Conservation (phyloP, 2,329 filamentous ascomycete species). For the Colletotrichum simmondsii region DNA sequence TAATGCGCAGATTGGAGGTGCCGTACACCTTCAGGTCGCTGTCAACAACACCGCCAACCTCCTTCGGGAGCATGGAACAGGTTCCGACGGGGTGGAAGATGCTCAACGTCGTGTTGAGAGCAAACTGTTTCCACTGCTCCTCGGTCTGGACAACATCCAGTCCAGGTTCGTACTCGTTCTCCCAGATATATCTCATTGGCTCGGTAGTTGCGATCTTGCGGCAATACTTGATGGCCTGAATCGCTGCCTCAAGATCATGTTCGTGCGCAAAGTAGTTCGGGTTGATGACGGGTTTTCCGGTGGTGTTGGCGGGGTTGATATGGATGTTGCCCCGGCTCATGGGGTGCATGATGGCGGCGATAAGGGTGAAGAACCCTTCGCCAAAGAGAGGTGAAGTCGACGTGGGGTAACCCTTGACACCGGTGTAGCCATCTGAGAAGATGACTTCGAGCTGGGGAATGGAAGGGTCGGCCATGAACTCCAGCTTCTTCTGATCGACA, state of each 20-base stretch:
- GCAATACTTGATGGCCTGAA: constrained; percentile 44
- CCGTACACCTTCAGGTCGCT: constrained; percentile 57
- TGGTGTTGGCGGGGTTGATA: constrained; percentile 46
- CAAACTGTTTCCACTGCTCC: constrained; percentile 36
- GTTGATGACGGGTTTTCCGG: constrained; percentile 45
- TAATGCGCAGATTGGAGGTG: constrained; percentile 57
- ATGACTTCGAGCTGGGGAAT: constrained; percentile 55
- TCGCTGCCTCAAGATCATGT: constrained; percentile 41
- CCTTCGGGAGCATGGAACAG: constrained; percentile 56
- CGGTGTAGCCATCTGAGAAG: constrained; percentile 57
- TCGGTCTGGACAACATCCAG: constrained; percentile 35
- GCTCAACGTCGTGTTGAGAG: constrained; percentile 34
- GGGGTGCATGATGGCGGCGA: constrained; percentile 44
- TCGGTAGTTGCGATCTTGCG: constrained; percentile 44
- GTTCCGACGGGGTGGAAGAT: constrained; percentile 57
- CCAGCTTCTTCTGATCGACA: constrained; percentile 51
- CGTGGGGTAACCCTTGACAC: constrained; percentile 48
- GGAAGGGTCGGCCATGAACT: constrained; percentile 47
- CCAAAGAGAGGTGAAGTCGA: constrained; percentile 42
- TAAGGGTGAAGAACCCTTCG: constrained; percentile 41
- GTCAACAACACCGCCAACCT: constrained; percentile 58
- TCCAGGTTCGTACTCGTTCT: constrained; percentile 47
- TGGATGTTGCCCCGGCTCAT: constrained; percentile 46
- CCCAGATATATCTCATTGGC: constrained; percentile 45
- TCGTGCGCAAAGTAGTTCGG: constrained; percentile 42